Evolutionary conservation across 345 rosid species (phyloP), one percentile per base, ranked within the genome.

Genomic region (Streptanthus diversifolius): DNA sequence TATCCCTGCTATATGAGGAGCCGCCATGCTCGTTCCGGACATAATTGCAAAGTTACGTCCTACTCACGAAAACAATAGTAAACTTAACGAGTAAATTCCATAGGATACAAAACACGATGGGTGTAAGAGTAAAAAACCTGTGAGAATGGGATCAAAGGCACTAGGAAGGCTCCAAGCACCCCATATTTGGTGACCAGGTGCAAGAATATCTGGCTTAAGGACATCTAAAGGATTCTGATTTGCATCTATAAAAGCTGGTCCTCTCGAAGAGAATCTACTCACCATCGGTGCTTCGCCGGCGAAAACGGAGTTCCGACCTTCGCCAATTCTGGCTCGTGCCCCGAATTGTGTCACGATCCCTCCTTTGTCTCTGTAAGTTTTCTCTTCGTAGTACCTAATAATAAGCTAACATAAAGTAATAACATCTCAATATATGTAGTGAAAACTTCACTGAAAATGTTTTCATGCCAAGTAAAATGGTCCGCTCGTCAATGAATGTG

Each of bases 171-270:
- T 87, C 98, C 97, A 89, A 17, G 98, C 98, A 3, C 92, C 97
- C 96, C 96, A 93, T 39, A 89, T 85, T 77, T 93, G 95, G 71
- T 86, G 87, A 12, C 97, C 98, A 17, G 98, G 98, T 18, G 95
- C 97, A 49, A 84, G 85, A 71, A 90, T 76, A 64, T 90, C 95
- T 18, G 96, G 97, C 71, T 93, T 91, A 15, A 93, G 82, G 2
- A 89, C 96, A 78, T 90, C 95, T 2, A 85, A 72, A 5, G 52
- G 86, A 61, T 51, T 83, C 77, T 61, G 70, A n/a, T 77, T 43
- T 60, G 59, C 66, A 64, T 87, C 88, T 8, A 83, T 60, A 51
- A 74, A 80, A 82, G 90, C 88, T 0, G 98, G 96, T 18, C 97
- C 95, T 48, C 96, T 83, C 1, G 92, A 86, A 57, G 98, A 89